Conservation (phyloP, 75 land plant species). For the Pinus albicaulis region DNA sequence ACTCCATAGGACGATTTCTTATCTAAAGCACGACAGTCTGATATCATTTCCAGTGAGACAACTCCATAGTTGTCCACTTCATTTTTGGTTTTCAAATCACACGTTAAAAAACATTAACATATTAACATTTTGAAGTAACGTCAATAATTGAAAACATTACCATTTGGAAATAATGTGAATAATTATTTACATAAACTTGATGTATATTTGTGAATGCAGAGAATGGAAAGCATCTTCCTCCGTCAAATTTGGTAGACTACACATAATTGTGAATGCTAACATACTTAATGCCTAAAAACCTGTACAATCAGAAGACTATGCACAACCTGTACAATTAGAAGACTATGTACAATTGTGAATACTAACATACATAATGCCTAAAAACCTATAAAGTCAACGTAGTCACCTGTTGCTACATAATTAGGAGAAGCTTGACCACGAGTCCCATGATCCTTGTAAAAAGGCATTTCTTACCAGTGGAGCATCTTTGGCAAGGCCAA, state of each 20-base stretch:
- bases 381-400: not conserved
- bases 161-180: not conserved
- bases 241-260: not conserved
- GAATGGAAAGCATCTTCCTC: not conserved
- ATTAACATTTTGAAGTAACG: too few relatives aligned
- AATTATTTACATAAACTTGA: not conserved
- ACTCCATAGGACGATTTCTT: slow-evolving; percentile 83
- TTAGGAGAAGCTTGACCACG: too few relatives aligned
- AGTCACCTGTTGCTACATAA: slow-evolving; percentile 57
- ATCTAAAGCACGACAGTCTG: too few relatives aligned
- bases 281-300: too few relatives aligned
- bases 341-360: too few relatives aligned
- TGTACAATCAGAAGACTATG: too few relatives aligned
- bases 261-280: not conserved
- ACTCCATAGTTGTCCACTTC: too few relatives aligned
- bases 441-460: slow-evolving; percentile 55
- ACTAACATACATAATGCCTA: too few relatives aligned
- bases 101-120: too few relatives aligned
- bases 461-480: slow-evolving; percentile 55
- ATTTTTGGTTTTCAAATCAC: slow-evolving; percentile 49
- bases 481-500: slow-evolving; percentile 70
- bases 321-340: too few relatives aligned
- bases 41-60: too few relatives aligned
- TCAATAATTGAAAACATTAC: too few relatives aligned
- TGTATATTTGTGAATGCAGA: not conserved